Percentiles rank a stretch among this genome's conserved stretches.
phyloP scores from a whole-genome alignment of 306 rosid species.

The Fragaria iinumae region DNA sequence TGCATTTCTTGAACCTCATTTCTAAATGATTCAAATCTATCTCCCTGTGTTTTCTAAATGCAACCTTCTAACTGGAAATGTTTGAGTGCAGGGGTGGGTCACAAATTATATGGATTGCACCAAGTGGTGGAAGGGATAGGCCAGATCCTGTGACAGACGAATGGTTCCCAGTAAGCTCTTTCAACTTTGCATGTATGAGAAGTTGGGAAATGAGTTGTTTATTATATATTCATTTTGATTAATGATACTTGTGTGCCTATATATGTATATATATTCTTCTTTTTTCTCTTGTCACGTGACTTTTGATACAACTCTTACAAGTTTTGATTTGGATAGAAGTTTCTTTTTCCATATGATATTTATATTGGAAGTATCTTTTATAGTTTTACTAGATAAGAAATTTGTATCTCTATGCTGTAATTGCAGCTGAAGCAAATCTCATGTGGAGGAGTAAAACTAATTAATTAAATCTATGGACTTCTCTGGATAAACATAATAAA shows the following conservation, averaged over 20 bases:
- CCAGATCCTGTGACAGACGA: slow-evolving; percentile 65
- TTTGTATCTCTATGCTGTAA: not conserved
- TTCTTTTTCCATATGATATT: not conserved
- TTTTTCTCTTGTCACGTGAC: not conserved
- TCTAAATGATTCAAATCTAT: not conserved
- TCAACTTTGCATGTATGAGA: slow-evolving; percentile 9
- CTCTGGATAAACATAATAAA: not conserved
- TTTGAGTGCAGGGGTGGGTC: slow-evolving; percentile 71
- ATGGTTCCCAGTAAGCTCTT: slow-evolving; percentile 77
- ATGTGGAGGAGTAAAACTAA: not conserved
- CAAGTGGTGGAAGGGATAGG: slow-evolving; percentile 98
- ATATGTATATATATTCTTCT: not conserved
- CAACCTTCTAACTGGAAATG: slow-evolving; percentile 21
- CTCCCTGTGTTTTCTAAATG: slow-evolving; percentile 8
- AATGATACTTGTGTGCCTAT: not conserved
- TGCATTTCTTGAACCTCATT: not conserved
- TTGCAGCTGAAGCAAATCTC: slow-evolving; percentile 2
- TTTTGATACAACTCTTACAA: not conserved
- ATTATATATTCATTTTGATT: not conserved
- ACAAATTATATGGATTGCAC: slow-evolving; percentile 93
- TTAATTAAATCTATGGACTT: not conserved
- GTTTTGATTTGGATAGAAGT: not conserved
- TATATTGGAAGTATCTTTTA: not conserved
- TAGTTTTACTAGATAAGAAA: not conserved
- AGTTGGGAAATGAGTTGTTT: not conserved